Base-by-base conservation (phyloP, 1,284 basidiomycete genomes). In the Ganoderma lingzhi region DNA sequence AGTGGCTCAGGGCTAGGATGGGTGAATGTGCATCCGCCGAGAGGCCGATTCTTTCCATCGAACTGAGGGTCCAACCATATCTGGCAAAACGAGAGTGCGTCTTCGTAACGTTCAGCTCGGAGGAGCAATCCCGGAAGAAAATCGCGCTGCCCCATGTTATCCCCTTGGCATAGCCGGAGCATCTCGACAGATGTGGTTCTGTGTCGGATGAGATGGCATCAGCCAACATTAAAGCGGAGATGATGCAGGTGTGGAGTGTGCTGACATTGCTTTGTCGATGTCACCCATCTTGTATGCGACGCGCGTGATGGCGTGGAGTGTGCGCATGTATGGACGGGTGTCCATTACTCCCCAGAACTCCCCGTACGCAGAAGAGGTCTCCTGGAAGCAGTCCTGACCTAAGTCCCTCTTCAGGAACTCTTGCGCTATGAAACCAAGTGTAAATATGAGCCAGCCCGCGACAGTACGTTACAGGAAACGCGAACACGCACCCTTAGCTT, bases 281-380 rank as follows among this genome's bases (percentile, higher is more conserved):
- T 74, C 71, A 19, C 73, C 71, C 2, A 71, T 73, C 39, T 80
- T 75, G 63, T 79, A 77, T 55, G 79, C 80, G 0, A 79, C 30
- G 1, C 77, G 72, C 8, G 80, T 79, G 30, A 82, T 74, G 8
- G 79, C 78, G 62, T 79, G 77, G 4, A 82, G 70, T 5, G 82
- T 74, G 4, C 82, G 80, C 80, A 84, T 83, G 70, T 83, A 84
- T 1, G 82, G 82, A 1, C 82, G 75, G 1, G 83, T 81, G 64
- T 78, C 77, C 1, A 79, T 6, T 9, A 83, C 73, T 5, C 68
- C 69, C 78, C 82, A 82, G 70, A 82, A 84, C 10, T 77, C 44
- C 3, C 81, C 81, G 14, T 80, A 79, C 28, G 74, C 66, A n/a
- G 75, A 63, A 28, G 76, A 71, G 15, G 71, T 72, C 51, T 81